Percentiles rank a stretch among this genome's conserved stretches.
Evolutionary conservation across 2,329 filamentous ascomycete genomes (phyloP).

Genomic region (Cryphonectria parasitica): DNA sequence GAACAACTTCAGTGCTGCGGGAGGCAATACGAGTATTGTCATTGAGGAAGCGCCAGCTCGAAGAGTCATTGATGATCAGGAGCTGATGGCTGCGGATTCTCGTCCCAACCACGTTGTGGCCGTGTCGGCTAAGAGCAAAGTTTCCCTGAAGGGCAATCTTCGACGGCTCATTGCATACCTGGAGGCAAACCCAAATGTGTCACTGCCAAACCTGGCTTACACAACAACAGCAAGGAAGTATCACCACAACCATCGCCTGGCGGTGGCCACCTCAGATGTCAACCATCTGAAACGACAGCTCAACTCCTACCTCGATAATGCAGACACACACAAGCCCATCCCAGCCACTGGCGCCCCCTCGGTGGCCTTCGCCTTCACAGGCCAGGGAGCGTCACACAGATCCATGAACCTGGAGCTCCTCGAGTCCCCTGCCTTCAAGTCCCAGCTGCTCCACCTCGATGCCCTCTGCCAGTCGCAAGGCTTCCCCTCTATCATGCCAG

Average conservation of each 20-base stretch:
- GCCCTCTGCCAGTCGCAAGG: slow-evolving; percentile 37
- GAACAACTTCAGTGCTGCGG: slow-evolving; percentile 62
- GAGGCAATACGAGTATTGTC: slow-evolving; percentile 59
- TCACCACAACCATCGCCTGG: slow-evolving; percentile 40
- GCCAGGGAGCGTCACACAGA: slow-evolving; percentile 45
- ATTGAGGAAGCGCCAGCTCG: slow-evolving; percentile 49
- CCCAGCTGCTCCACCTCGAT: slow-evolving; percentile 41
- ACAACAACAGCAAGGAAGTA: slow-evolving; percentile 55
- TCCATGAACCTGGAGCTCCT: slow-evolving; percentile 42
- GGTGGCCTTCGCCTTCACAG: slow-evolving; percentile 48
- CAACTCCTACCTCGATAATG: slow-evolving; percentile 19
- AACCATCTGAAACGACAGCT: slow-evolving; percentile 34
- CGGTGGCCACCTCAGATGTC: slow-evolving; percentile 33
- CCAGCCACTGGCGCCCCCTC: slow-evolving; percentile 31
- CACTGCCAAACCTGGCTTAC: slow-evolving; percentile 54
- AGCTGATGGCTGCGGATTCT: slow-evolving; percentile 37
- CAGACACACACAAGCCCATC: slow-evolving; percentile 33
- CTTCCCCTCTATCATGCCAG: slow-evolving; percentile 43
- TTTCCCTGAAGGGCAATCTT: slow-evolving; percentile 49
- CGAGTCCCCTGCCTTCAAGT: slow-evolving; percentile 38
- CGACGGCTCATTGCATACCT: slow-evolving; percentile 42
- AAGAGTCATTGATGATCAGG: slow-evolving; percentile 14
- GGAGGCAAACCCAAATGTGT: slow-evolving; percentile 40
- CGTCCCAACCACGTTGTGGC: slow-evolving; percentile 48
- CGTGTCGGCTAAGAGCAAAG: slow-evolving; percentile 49